These are phyloP conservation scores for Hypoxylon crocopeplum DNA, from an alignment of 495 filamentous ascomycete genomes.

Conservation along the genomic window DNA sequence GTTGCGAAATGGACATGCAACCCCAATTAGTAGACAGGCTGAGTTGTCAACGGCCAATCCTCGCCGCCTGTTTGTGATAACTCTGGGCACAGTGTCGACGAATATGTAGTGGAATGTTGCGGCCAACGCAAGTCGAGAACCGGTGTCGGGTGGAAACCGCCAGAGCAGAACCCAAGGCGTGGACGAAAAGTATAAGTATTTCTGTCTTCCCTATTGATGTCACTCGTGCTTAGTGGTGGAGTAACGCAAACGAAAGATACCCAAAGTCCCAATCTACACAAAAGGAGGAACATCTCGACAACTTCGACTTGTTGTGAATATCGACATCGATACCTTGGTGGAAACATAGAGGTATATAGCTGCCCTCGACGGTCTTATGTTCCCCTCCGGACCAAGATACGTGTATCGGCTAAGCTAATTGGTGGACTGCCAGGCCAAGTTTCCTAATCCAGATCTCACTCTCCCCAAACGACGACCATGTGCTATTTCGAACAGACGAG, in stretches of 20 bases:
- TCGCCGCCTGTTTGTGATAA: slow-evolving; percentile 37
- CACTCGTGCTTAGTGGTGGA: slow-evolving; percentile 22
- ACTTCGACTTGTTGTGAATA: slow-evolving; percentile 14
- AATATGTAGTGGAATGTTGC: slow-evolving; percentile 41
- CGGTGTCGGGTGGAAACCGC: slow-evolving; percentile 19
- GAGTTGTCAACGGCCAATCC: slow-evolving; percentile 44
- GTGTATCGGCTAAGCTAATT: slow-evolving; percentile 27
- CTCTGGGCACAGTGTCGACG: slow-evolving; percentile 36
- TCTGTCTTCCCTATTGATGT: slow-evolving; percentile 20
- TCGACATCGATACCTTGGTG: slow-evolving; percentile 13
- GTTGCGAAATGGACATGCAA: slow-evolving; percentile 47
- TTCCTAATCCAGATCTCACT: slow-evolving; percentile 11
- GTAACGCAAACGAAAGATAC: slow-evolving; percentile 28
- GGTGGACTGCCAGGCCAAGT: slow-evolving; percentile 12
- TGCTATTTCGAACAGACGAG: slow-evolving; percentile 70
- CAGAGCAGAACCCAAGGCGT: slow-evolving; percentile 14
- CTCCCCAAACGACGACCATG: slow-evolving; percentile 50
- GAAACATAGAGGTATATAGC: slow-evolving; percentile 28
- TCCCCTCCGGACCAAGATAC: slow-evolving; percentile 12
- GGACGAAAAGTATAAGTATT: slow-evolving; percentile 40
- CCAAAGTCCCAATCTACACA: slow-evolving; percentile 4
- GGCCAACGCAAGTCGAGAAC: slow-evolving; percentile 36
- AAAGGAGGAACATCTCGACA: background rate
- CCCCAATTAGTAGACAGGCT: slow-evolving; percentile 44
- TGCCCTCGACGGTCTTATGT: slow-evolving; percentile 9